Evolutionary conservation across 345 rosid species (phyloP).

Genomic region (Salix arbutifolia): DNA sequence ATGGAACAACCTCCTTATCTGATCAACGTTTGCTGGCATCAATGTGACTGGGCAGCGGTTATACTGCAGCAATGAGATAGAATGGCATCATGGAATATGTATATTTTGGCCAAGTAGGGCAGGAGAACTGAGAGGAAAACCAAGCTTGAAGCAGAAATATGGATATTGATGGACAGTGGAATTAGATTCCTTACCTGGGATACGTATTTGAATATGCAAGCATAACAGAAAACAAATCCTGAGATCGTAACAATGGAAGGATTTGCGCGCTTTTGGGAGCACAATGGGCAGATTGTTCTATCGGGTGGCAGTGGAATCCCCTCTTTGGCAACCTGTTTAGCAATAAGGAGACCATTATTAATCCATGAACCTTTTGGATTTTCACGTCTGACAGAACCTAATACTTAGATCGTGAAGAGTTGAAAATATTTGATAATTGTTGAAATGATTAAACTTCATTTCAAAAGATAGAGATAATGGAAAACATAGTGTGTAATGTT

Average conservation of each 20-base stretch:
- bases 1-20: conserved; percentile 90
- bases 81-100: neutral
- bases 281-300: conserved; percentile 78
- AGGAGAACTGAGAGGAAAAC: neutral
- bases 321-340: conserved; percentile 67
- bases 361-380: neutral
- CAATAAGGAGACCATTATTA: neutral
- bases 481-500: too few species aligned
- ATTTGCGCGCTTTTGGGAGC: conserved; percentile 91
- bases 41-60: conserved; percentile 87
- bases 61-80: conserved; percentile 47
- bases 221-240: conserved; percentile 93
- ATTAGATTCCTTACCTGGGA: conserved; percentile 60
- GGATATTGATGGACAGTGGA: neutral
- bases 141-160: neutral
- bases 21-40: conserved; percentile 71
- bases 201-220: conserved; percentile 89
- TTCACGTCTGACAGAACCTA: neutral
- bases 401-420: neutral
- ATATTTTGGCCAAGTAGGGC: neutral
- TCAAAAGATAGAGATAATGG: too few species aligned
- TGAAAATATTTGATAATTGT: neutral
- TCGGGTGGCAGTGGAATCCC: conserved; percentile 78
- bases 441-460: neutral
- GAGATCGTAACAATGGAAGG: conserved; percentile 90